Evolutionary conservation across 2,329 filamentous ascomycete genomes (phyloP).

Genomic region (Fusarium annulatum): DNA sequence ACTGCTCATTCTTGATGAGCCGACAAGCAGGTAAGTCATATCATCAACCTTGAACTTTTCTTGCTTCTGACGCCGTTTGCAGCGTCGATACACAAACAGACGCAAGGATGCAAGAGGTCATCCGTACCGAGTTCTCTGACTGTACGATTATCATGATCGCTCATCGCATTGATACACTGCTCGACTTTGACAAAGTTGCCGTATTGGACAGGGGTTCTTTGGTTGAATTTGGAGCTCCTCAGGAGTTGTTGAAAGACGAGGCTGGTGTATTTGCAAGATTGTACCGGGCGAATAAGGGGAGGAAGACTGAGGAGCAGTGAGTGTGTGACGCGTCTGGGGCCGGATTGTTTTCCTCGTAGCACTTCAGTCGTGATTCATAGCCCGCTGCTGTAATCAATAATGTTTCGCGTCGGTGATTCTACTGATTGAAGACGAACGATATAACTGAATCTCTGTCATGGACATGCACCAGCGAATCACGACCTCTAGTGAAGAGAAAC

Average conservation of each 20-base stretch:
- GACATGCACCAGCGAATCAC: background rate
- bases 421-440: background rate
- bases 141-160: slow-evolving; percentile 51
- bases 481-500: background rate
- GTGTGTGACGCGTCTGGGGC: background rate
- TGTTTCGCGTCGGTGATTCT: background rate
- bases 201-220: slow-evolving; percentile 47
- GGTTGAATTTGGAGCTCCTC: slow-evolving; percentile 46
- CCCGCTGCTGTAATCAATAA: background rate
- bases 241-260: slow-evolving; percentile 35
- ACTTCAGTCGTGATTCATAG: background rate
- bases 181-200: slow-evolving; percentile 50
- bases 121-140: slow-evolving; percentile 45
- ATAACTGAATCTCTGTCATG: background rate
- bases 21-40: slow-evolving; percentile 50
- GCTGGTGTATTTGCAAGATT: slow-evolving; percentile 41
- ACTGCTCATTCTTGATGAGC: slow-evolving; percentile 52
- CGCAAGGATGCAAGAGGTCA: slow-evolving; percentile 45
- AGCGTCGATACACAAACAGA: slow-evolving; percentile 48
- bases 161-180: slow-evolving; percentile 47
- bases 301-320: background rate
- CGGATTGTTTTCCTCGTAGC: background rate
- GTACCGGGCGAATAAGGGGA: slow-evolving; percentile 41
- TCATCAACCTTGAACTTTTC: background rate
- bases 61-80: slow-evolving; percentile 2